Evolutionary conservation across 306 rosid genomes (phyloP), one percentile per base, ranked within the genome.

Genomic region (Begonia loranthoides): DNA sequence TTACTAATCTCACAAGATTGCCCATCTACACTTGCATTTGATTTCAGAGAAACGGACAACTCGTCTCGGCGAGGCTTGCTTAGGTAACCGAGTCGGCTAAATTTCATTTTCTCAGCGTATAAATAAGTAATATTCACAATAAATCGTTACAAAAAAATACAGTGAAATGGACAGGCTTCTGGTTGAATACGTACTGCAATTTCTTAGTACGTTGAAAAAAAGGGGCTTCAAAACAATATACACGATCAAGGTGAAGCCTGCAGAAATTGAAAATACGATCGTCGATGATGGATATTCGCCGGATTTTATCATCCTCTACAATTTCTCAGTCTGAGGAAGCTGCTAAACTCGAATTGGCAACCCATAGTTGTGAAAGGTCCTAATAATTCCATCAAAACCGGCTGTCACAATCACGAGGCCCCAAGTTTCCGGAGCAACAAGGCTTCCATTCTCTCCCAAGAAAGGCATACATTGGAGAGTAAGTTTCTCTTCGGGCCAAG

Each of bases 401-500:
- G 86, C 92, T 1, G 94, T 63, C 16, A 82, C 87, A 50, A 90
- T 73, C 45, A 79, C 76, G 15, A 76, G 71, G 17, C 94, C 95
- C 95, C 94, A 86, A 40, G 83, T 66, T 57, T 82, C 87, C 13
- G 90, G 69, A 21, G 50, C 51, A 22, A 55, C 14, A 6, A 12
- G 50, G 16, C 51, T 54, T 55, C 24, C 45, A 45, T 9, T 66
- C 59, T 56, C 68, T 33, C 61, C 76, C 10, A 52, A 17, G 51
- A 57, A 51, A 15, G 76, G 74, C 44, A 61, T 51, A 51, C 67
- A 76, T 68, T 81, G 77, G 2, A 41, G 44, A 4, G 94, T 85
- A 54, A 86, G 94, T 61, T 80, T 78, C 80, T 90, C 97, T 54
- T 82, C 92, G 0, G 95, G 97, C 97, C 95, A 85, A 17, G 94